Conservation (phyloP, 2,329 filamentous ascomycete genomes). For the Ceratocystis diversiconidia region DNA sequence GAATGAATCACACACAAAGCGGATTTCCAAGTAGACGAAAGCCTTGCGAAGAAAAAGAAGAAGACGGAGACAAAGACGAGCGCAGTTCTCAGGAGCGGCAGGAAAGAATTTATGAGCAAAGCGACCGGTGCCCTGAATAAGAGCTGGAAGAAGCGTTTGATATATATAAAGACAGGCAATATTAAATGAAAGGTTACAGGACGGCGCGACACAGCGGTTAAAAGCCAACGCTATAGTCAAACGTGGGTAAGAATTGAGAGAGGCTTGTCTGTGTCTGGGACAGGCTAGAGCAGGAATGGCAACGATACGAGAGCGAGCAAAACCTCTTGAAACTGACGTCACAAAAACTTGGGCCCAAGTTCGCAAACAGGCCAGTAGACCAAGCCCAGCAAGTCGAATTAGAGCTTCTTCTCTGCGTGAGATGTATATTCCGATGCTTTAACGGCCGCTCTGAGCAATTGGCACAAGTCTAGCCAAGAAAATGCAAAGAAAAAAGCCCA, state of each 20-base stretch:
- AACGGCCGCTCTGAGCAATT: too few species aligned
- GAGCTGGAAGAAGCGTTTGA: neutral
- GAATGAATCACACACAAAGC: neutral
- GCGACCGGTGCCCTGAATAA: neutral
- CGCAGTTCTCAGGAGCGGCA: neutral
- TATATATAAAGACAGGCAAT: neutral
- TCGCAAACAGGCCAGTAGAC: neutral
- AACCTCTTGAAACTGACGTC: neutral
- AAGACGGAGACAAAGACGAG: neutral
- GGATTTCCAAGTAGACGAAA: neutral
- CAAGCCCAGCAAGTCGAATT: neutral
- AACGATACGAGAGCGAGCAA: neutral
- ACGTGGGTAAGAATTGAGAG: neutral
- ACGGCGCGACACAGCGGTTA: neutral
- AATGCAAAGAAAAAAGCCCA: too few species aligned
- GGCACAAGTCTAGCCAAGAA: too few species aligned
- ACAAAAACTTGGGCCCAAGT: neutral
- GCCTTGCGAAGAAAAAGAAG: conserved; percentile 1
- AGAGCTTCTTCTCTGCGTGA: neutral
- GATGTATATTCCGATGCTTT: neutral
- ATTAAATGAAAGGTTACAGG: neutral
- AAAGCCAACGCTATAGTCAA: neutral
- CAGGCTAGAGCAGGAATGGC: neutral
- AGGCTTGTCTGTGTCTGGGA: neutral
- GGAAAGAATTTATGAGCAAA: neutral